Percentiles rank a stretch among this genome's conserved stretches.
phyloP scores from a whole-genome alignment of 306 rosid genomes.

The Delonix regia region DNA sequence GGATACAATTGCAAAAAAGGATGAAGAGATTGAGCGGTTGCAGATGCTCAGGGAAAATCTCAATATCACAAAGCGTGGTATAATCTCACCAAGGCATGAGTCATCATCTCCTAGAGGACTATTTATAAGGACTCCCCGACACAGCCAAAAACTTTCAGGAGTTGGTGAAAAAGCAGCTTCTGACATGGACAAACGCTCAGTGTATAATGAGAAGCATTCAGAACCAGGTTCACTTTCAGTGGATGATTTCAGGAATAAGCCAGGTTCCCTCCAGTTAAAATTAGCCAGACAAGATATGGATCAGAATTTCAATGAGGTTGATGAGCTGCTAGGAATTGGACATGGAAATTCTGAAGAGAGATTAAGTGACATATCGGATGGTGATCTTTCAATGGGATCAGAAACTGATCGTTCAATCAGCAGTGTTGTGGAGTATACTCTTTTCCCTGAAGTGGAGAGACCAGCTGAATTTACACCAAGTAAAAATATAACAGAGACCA shows the following conservation, averaged over 20 bases:
- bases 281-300: slow-evolving; percentile 44
- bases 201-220: slow-evolving; percentile 70
- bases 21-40: slow-evolving; percentile 80
- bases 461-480: slow-evolving; percentile 48
- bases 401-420: slow-evolving; percentile 91
- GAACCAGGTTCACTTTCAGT: slow-evolving; percentile 74
- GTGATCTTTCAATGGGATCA: slow-evolving; percentile 99
- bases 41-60: slow-evolving; percentile 57
- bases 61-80: slow-evolving; percentile 52
- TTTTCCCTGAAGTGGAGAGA: slow-evolving; percentile 81
- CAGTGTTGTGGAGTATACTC: slow-evolving; percentile 86
- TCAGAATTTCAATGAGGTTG: slow-evolving; percentile 64
- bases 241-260: slow-evolving; percentile 65
- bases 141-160: slow-evolving; percentile 46
- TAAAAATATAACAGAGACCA: slow-evolving; percentile 34
- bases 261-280: slow-evolving; percentile 49
- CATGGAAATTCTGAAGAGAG: slow-evolving; percentile 91
- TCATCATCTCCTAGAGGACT: slow-evolving; percentile 71
- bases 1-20: slow-evolving; percentile 69
- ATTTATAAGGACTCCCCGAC: slow-evolving; percentile 58
- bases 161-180: slow-evolving; percentile 49
- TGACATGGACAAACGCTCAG: slow-evolving; percentile 73
- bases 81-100: slow-evolving; percentile 50
- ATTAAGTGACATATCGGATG: slow-evolving; percentile 94
- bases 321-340: slow-evolving; percentile 79